Evolutionary conservation across 768 basidiomycete species (phyloP), one percentile per base, ranked within the genome.

Genomic region (Dictyophora rubrovolvata): DNA sequence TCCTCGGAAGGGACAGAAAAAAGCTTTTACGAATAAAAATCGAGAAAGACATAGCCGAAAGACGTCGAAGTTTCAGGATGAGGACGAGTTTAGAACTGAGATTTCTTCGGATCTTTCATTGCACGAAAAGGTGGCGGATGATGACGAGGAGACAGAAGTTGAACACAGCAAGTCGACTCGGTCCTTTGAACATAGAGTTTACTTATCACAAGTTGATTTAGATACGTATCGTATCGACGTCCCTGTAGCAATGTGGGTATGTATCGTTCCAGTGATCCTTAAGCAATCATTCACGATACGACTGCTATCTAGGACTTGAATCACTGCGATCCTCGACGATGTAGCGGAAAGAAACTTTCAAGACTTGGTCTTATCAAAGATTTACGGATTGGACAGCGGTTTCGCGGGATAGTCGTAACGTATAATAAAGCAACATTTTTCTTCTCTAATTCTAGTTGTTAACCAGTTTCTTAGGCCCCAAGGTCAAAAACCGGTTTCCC

Each of bases 231-330:
- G 17, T 72, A 78, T 75, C 46, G 66, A 67, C 18, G 82, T 96
- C 11, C 91, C 92, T 1, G 85, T 96, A 3, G 93, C 91, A 36
- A 97, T 97, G 94, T 97, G 94, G 94, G 93, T 87, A 59, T 71
- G 93, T 77, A 50, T 49, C 20, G 23, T 33, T 59, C 34, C 35
- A 5, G 54, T 49, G 46, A 48, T 37, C 21, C 48, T 49, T 11
- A 16, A 37, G 12, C 12, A 6, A 34, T 54, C 60, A 21, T 54
- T 63, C 9, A 2, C 4, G 28, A 28, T 7, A 28, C 7, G 46
- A 10, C 56, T 54, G 35, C 35, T 22, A n/a, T 23, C n/a, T 58
- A 95, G 93, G 95, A 99, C 69, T 97, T 99, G 72, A 87, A 89
- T 69, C 96, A 99, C 69, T 99, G 96, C 68, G 95, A 99, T 69